Base-by-base conservation (phyloP, 345 rosid species). In the Alliaria petiolata region DNA sequence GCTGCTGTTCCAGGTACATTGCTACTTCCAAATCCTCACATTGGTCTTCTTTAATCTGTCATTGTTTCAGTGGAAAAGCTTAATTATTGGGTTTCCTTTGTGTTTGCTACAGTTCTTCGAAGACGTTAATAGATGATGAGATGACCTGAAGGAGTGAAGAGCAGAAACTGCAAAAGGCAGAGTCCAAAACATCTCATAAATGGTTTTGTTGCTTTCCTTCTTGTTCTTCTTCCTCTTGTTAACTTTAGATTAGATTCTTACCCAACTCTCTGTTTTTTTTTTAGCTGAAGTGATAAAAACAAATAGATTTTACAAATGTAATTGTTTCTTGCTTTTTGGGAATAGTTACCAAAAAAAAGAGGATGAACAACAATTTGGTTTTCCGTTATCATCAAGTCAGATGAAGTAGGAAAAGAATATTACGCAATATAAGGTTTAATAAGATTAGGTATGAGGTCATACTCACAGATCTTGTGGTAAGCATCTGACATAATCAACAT, bases 201-300 rank as follows among this genome's bases (percentile, higher is more conserved):
- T 76, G 70, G 79, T 63, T 76, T 0, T 76, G 65, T 63, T 76
- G 79, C 3, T 76, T 76, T 69, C 65, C 60, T 59, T 67, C 7
- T n/a, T n/a, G n/a, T n/a, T n/a, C n/a, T n/a, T n/a, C n/a, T n/a
- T n/a, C n/a, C n/a, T n/a, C n/a, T 52, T 62, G 58, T 59, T 49
- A 39, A 50, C 57, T n/a, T 40, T 67, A 67, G 72, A 42, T 50
- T 65, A 74, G n/a, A n/a, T 75, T 45, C 55, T 33, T 53, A 43
- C 8, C 25, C 69, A 43, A 44, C 28, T 61, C 15, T 35, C 11
- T 47, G 5, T 28, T 5, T 28, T 28, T 54, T 43, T 26, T 40
- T 42, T 66, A 66, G 67, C 13, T 59, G 14, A 73, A 65, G 53
- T 15, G 66, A 28, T 20, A 33, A 28, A 17, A 16, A 25, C 44